Evolutionary conservation across 2,329 filamentous ascomycete genomes (phyloP), one percentile per base, ranked within the genome.

Genomic region (Ophiostoma novo-ulmi): DNA sequence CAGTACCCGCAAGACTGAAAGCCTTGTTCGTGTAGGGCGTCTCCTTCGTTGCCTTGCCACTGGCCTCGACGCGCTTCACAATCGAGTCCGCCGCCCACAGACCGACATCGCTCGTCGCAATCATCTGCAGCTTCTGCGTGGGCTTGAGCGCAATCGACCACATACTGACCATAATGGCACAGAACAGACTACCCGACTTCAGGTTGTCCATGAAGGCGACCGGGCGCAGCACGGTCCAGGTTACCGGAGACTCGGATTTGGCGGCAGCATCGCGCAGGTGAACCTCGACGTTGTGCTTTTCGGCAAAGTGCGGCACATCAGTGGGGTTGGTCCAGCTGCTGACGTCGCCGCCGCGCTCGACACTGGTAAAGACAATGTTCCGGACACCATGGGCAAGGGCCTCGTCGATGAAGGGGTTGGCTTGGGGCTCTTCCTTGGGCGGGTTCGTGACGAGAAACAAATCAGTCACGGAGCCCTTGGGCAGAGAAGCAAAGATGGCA

Each of bases 211-310:
- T 77, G 75, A 82, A 82, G 5, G 78, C 79, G 7, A 76, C 77
- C 0, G 80, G 81, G 7, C 80, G 76, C 20, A 82, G 73, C 67
- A 82, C 78, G 38, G 80, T 81, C 75, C 79, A 81, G 38, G 73
- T 75, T 0, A 69, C n/a, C 1, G 31, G 22, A 1, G 39, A 35
- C 14, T 35, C 14, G 44, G 66, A 69, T n/a, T 63, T 67, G n/a
- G 69, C 69, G 20, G 74, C 74, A 75, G 78, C 81, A 38, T 85
- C 79, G 44, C 58, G 58, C 58, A 90, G 80, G 74, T 89, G 81
- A 70, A 84, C 76, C 78, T 90, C 88, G 74, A 90, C 84, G 58
- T 84, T 78, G 76, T 86, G 83, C 78, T 91, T 91, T 73, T 71
- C 71, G 67, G 63, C 31, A 72, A 79, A 78, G 72, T 78, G 77